phyloP scores from a whole-genome alignment of 2,329 filamentous ascomycete genomes.

The Pyrenophora seminiperda region DNA sequence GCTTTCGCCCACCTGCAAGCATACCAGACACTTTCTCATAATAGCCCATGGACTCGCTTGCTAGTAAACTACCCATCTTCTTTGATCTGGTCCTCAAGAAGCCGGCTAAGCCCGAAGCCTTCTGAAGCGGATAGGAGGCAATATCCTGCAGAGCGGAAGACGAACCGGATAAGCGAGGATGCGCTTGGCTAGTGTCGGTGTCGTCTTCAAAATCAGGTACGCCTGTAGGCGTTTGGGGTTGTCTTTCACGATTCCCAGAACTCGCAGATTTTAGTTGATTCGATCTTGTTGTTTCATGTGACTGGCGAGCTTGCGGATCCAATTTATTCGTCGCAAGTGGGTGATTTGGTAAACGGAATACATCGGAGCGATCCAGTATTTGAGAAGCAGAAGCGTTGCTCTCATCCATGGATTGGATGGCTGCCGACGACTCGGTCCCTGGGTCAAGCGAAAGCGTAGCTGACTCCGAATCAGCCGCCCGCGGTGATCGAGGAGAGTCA shows the following conservation, averaged over 20 bases:
- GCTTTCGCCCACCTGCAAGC: constrained; percentile 88
- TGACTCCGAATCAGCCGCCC: constrained; percentile 70
- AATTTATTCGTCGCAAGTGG: constrained; percentile 30
- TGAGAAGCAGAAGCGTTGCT: constrained; percentile 84
- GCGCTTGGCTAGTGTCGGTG: constrained; percentile 30
- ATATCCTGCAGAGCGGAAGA: constrained; percentile 63
- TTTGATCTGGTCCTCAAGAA: constrained; percentile 81
- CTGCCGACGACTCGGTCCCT: constrained; percentile 72
- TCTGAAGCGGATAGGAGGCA: constrained; percentile 79
- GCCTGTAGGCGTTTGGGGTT: constrained; percentile 16
- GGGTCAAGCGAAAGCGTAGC: constrained; percentile 75
- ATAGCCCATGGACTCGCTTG: constrained; percentile 93
- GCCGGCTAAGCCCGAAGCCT: constrained; percentile 80
- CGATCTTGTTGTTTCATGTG: constrained; percentile 48
- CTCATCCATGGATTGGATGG: constrained; percentile 68
- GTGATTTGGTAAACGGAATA: constrained; percentile 77
- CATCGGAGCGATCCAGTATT: constrained; percentile 83
- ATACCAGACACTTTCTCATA: constrained; percentile 96
- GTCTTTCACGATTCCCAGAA: constrained; percentile 16
- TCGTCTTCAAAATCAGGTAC: constrained; percentile 35
- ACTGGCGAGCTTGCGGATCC: constrained; percentile 34
- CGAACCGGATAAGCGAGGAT: constrained; percentile 47
- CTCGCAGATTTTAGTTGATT: constrained; percentile 18
- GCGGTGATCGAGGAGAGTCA: constrained; percentile 55
- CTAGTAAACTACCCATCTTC: constrained; percentile 79